A percentile compares a stretch with the other conserved stretches of the same genome.
These are phyloP conservation scores for Ophiorrhiza pumila DNA, from an alignment of 257 asterid species.

Conservation along the genomic window DNA sequence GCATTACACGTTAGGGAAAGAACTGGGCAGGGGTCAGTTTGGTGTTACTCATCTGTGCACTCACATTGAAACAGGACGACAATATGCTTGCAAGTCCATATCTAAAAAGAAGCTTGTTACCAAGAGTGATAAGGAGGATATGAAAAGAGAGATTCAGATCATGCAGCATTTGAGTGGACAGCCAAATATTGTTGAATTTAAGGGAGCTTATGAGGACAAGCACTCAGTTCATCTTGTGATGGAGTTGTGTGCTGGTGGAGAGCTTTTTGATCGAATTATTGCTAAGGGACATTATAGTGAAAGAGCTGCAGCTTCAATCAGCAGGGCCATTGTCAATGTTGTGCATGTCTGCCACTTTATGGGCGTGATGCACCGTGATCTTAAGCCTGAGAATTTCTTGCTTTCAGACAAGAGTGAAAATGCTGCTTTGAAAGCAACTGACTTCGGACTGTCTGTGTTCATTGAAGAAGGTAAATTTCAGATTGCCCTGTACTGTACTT, in stretches of 20 bases:
- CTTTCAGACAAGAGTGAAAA: conserved; percentile 53
- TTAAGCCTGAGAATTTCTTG: conserved; percentile 81
- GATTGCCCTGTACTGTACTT: background rate
- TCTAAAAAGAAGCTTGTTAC: conserved; percentile 65
- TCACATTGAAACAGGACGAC: conserved; percentile 38
- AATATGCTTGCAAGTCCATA: conserved; percentile 77
- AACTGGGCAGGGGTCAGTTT: conserved; percentile 77
- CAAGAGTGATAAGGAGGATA: conserved; percentile 63
- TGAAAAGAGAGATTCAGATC: conserved; percentile 74
- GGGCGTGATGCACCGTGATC: conserved; percentile 85
- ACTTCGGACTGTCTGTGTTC: conserved; percentile 77
- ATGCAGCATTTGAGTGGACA: conserved; percentile 91
- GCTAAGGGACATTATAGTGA: conserved; percentile 75
- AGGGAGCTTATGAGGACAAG: conserved; percentile 76
- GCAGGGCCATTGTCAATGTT: conserved; percentile 66
- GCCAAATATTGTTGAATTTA: conserved; percentile 69
- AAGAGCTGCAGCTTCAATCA: conserved; percentile 61
- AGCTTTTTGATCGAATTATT: conserved; percentile 72
- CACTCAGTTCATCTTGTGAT: conserved; percentile 65
- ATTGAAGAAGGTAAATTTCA: conserved; percentile 56
- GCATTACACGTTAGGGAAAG: conserved; percentile 53
- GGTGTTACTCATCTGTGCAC: conserved; percentile 71
- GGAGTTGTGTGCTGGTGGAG: conserved; percentile 86
- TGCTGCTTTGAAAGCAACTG: conserved; percentile 68
- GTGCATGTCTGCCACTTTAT: conserved; percentile 75